Evolutionary conservation across 345 rosid genomes (phyloP), one percentile per base, ranked within the genome.

Genomic region (Zanthoxylum bungeanum): DNA sequence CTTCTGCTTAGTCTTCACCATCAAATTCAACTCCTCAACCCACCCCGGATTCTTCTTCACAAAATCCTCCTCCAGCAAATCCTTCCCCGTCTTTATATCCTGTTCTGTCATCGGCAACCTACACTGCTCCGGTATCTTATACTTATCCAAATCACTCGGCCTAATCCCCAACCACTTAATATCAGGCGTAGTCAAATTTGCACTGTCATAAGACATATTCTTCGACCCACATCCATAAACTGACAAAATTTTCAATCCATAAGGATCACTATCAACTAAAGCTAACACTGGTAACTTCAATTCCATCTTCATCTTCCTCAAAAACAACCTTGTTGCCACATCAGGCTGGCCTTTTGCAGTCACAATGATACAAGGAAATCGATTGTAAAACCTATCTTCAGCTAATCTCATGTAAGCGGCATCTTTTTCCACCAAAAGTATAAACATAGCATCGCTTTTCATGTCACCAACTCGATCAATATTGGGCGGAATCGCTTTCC

Each of bases 41-140:
- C 98, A 94, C 10, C 92, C 97, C 0, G 96, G 97, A 74, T 94
- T 92, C 87, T 94, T 94, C 96, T 94, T 94, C 85, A 94, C 99
- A 36, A 92, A 94, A 82, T 94, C 99, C 82, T 94, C 97, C 79
- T 92, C 98, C 76, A 94, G 57, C 85, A 94, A 59, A 77, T 94
- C 97, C 78, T 92, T 95, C 71, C 99, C 99, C 0, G 98, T 95
- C 88, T 90, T 95, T 59, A 92, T 88, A 92, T 95, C 99, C 91
- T 95, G 98, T 84, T 95, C 99, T 0, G 97, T 91, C 96, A 93
- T 91, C 1, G 97, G 97, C 89, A 93, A 75, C 86, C 97, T 80
- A 73, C 98, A 93, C 62, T 93, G 96, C 71, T 93, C 97, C 0
- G 98, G 96, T 80, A 93, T 88, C 75, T 78, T 83, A 68, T 89